Conservation (phyloP, 345 rosid genomes). For the Nephelium lappaceum region DNA sequence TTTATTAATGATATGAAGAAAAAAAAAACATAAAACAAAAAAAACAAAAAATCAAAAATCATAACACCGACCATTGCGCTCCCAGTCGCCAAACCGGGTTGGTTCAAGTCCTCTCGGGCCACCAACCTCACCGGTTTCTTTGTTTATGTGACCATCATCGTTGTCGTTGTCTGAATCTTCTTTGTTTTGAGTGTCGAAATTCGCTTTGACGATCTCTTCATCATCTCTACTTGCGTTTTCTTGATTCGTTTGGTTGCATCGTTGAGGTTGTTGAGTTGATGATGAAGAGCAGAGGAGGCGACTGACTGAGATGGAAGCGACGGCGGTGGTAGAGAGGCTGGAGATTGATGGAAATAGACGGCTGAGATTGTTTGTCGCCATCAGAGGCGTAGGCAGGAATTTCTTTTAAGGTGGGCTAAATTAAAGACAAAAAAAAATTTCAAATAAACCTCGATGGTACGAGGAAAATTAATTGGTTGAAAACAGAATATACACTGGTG, state of each 20-base stretch:
- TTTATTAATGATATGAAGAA: no score
- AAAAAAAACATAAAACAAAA: no score
- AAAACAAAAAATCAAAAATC: slow-evolving; percentile 55
- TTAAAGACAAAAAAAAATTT: no score
- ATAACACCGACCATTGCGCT: slow-evolving; percentile 84
- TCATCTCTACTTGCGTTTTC: slow-evolving; percentile 17
- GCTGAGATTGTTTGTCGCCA: no score
- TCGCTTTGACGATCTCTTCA: slow-evolving; percentile 31
- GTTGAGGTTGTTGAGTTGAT: slow-evolving; percentile 14
- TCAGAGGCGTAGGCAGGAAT: no score
- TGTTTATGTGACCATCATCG: slow-evolving; percentile 49
- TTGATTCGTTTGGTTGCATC: not conserved
- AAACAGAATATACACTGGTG: no score
- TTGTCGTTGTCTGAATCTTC: slow-evolving; percentile 36
- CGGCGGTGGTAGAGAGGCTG: no score
- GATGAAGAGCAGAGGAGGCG: slow-evolving; percentile 24
- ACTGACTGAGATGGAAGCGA: not conserved
- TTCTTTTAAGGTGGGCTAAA: no score
- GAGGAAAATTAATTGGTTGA: no score
- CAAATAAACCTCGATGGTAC: no score
- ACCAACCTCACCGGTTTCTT: slow-evolving; percentile 80
- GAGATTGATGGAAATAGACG: no score
- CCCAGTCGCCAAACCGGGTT: slow-evolving; percentile 97
- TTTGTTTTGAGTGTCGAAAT: slow-evolving; percentile 15
- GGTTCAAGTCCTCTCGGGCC: slow-evolving; percentile 93